Evolutionary conservation across 2,329 filamentous ascomycete species (phyloP).

Genomic region (Alternaria sp.): DNA sequence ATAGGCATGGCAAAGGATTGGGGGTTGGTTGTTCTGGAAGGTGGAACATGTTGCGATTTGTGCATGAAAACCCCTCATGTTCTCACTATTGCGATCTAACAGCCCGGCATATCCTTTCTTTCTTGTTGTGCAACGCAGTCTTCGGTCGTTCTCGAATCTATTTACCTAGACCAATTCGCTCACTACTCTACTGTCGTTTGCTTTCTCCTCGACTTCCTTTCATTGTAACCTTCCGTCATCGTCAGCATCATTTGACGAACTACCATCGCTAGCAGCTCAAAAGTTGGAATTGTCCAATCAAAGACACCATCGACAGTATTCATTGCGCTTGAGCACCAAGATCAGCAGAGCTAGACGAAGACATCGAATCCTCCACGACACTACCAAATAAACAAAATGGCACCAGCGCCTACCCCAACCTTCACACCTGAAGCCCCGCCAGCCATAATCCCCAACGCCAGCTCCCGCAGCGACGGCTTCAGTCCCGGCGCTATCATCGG

Average conservation of each 20-base stretch:
- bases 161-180: not conserved
- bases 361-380: not conserved
- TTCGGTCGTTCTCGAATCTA: not conserved
- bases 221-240: not conserved
- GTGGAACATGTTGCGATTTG: not conserved
- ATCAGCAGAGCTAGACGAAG: not conserved
- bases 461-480: slow-evolving; percentile 24
- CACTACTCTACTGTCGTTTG: not conserved
- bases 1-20: not conserved
- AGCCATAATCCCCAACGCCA: slow-evolving; percentile 1
- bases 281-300: too few species aligned
- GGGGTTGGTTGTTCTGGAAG: slow-evolving; percentile 5
- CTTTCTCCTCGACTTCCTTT: not conserved
- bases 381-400: not conserved
- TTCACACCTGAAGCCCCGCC: slow-evolving; percentile 24
- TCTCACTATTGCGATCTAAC: slow-evolving; percentile 2
- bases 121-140: not conserved
- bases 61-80: slow-evolving; percentile 10
- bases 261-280: not conserved
- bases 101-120: slow-evolving; percentile 13
- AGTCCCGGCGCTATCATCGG: slow-evolving; percentile 32
- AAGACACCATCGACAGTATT: not conserved
- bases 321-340: not conserved
- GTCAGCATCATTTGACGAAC: not conserved
- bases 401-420: slow-evolving; percentile 1